Percentiles rank a stretch among this genome's conserved stretches.
Conservation (phyloP, 2,329 filamentous ascomycete genomes). For the Arthrobotrys conoides region DNA sequence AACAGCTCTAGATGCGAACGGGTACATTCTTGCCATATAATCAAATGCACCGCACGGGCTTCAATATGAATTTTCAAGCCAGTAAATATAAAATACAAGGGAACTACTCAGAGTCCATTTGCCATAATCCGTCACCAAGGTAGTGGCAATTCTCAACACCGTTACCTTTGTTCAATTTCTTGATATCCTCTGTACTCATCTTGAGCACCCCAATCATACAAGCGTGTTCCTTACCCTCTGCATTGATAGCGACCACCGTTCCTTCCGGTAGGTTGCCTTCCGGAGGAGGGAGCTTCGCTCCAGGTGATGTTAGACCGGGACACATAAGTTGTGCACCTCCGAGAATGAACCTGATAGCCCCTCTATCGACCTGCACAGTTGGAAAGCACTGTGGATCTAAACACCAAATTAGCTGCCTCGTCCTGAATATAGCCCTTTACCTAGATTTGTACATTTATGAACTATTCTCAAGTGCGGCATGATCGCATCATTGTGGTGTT, state of each 20-base stretch:
- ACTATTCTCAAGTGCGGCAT: slow-evolving; percentile 91
- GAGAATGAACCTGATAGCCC: slow-evolving; percentile 96
- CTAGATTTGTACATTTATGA: slow-evolving; percentile 71
- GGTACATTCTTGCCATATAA: neutral
- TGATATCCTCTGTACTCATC: slow-evolving; percentile 89
- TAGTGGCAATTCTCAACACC: slow-evolving; percentile 95
- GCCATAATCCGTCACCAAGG: slow-evolving; percentile 94
- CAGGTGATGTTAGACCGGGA: slow-evolving; percentile 86
- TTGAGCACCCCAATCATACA: slow-evolving; percentile 89
- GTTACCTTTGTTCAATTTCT: slow-evolving; percentile 92
- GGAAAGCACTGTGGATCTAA: slow-evolving; percentile 82
- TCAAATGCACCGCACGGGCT: neutral
- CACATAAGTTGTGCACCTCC: slow-evolving; percentile 96
- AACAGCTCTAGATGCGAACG: neutral
- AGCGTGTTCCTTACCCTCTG: slow-evolving; percentile 93
- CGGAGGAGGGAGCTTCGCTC: slow-evolving; percentile 79
- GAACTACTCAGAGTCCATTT: slow-evolving; percentile 72
- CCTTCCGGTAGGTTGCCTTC: slow-evolving; percentile 79
- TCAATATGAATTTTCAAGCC: slow-evolving; percentile 62
- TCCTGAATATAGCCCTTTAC: neutral
- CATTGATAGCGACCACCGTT: slow-evolving; percentile 86
- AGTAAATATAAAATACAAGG: neutral
- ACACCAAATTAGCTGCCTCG: neutral
- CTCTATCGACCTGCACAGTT: slow-evolving; percentile 89
- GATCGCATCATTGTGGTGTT: slow-evolving; percentile 81